Evolutionary conservation across 352 stramenopile genomes (phyloP), one percentile per base, ranked within the genome.

Genomic region (Pythium oligandrum): DNA sequence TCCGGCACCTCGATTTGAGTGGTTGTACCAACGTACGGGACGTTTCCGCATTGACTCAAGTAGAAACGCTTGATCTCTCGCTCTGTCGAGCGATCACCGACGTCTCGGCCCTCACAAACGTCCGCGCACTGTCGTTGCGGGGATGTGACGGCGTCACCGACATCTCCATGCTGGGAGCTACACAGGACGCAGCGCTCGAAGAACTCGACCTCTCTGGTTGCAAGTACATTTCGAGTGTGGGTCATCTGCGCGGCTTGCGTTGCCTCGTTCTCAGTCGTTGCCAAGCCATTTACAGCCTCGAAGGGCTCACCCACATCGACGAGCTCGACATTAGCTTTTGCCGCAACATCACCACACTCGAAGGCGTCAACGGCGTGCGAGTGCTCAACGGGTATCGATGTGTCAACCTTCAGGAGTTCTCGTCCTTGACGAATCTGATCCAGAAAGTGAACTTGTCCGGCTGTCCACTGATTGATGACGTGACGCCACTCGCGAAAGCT

Each of bases 321-420:
- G 68, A 87, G 32, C 51, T 90, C 5, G 77, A 90, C 57, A 79
- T 87, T 44, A 88, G 79, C 56, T 90, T 86, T 48, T 87, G 77
- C 53, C 73, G 71, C 56, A 68, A 82, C 17, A 61, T 88, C 4
- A 42, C 42, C 5, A 60, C 57, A 0, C 62, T 90, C 17, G 51
- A 51, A 0, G 52, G 58, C 31, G 45, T 86, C 43, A 53, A 46
- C 2, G 52, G 56, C 1, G 51, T 86, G 1, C 59, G 64, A 34
- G 57, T 70, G 7, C 54, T 78, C 33, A 66, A 66, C 17, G 69
- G 74, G 6, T 90, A 87, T 42, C 79, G 79, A 3, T 90, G 79
- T 40, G 61, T 84, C 2, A 57, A 55, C 1, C 66, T 88, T 26
- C 53, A 53, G 4, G 66, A 85, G 54, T 71, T 88, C 38, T n/a